Evolutionary conservation across 23 red algal genomes (phyloP).

Genomic region (Pyropia yezoensis): DNA sequence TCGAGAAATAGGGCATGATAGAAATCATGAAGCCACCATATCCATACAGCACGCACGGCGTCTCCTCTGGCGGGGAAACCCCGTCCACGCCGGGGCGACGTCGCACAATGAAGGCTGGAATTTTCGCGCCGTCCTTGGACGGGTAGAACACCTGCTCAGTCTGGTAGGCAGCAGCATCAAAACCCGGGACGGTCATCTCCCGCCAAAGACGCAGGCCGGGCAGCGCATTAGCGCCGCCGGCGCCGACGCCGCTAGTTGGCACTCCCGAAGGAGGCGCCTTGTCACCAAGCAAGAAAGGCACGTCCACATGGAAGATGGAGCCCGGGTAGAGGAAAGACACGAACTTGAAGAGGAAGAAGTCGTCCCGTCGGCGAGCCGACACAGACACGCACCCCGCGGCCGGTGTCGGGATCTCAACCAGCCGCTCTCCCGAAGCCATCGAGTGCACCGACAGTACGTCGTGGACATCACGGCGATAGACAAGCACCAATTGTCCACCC

Average conservation of each 20-base stretch:
- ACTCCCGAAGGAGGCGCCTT: no score
- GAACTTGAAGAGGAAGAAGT: conserved; percentile 57
- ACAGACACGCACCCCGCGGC: conserved; percentile 51
- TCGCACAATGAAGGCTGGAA: conserved; percentile 54
- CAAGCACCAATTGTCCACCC: conserved; percentile 25
- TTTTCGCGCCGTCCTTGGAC: conserved; percentile 49
- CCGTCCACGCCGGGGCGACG: no score
- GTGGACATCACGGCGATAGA: conserved; percentile 50
- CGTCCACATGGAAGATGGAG: conserved; percentile 53
- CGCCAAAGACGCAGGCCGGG: conserved; percentile 53
- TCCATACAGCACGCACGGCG: conserved; percentile 56
- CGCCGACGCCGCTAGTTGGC: no score
- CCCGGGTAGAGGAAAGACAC: conserved; percentile 64
- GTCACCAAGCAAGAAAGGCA: not conserved
- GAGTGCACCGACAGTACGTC: conserved; percentile 38
- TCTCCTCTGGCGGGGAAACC: no score
- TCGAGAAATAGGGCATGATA: conserved; percentile 46
- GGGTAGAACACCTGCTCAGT: conserved; percentile 59
- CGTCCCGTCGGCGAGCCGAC: conserved; percentile 22
- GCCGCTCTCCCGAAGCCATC: conserved; percentile 19
- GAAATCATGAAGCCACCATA: conserved; percentile 78
- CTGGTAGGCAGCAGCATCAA: conserved; percentile 35
- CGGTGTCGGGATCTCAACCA: conserved; percentile 34
- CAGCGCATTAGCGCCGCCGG: not conserved
- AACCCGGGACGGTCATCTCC: conserved; percentile 53